phyloP scores from a whole-genome alignment of 176 grass and related monocot species.

The Stipa capillata region DNA sequence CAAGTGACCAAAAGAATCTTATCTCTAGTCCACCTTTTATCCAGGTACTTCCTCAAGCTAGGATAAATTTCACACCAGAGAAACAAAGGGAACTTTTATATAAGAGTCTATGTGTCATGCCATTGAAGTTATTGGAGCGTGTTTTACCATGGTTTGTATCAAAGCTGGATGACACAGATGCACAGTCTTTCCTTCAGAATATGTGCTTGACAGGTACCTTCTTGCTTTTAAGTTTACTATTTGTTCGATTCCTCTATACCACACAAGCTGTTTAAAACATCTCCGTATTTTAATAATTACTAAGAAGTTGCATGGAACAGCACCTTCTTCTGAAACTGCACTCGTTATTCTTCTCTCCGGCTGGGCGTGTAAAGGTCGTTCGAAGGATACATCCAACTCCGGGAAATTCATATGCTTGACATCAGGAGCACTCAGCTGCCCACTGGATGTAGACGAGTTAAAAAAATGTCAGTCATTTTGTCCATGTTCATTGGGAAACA shows the following conservation, averaged over 20 bases:
- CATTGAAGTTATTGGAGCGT: slow-evolving; percentile 64
- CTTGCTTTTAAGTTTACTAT: slow-evolving; percentile 5
- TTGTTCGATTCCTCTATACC: background rate
- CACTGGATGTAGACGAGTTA: slow-evolving; percentile 13
- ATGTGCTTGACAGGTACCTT: slow-evolving; percentile 58
- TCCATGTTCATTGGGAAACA: slow-evolving; percentile 21
- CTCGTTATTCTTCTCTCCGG: slow-evolving; percentile 73
- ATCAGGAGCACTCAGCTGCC: background rate
- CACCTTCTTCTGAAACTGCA: slow-evolving; percentile 62
- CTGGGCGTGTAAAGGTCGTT: slow-evolving; percentile 77
- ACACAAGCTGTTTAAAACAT: background rate
- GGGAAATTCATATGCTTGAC: slow-evolving; percentile 55
- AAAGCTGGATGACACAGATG: slow-evolving; percentile 54
- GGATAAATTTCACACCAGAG: slow-evolving; percentile 48
- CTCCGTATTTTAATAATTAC: slow-evolving; percentile 5
- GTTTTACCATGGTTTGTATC: slow-evolving; percentile 76
- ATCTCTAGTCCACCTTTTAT: slow-evolving; percentile 17
- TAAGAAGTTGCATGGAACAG: slow-evolving; percentile 34
- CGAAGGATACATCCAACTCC: slow-evolving; percentile 32
- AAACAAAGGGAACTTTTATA: slow-evolving; percentile 75
- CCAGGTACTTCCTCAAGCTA: slow-evolving; percentile 83
- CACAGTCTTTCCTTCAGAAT: slow-evolving; percentile 69
- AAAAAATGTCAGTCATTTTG: slow-evolving; percentile 26
- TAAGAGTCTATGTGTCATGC: slow-evolving; percentile 67
- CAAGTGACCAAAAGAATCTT: slow-evolving; percentile 5